These are phyloP conservation scores for Teratosphaeria gauchensis DNA, from an alignment of 2,329 filamentous ascomycete species.

Conservation along the genomic window DNA sequence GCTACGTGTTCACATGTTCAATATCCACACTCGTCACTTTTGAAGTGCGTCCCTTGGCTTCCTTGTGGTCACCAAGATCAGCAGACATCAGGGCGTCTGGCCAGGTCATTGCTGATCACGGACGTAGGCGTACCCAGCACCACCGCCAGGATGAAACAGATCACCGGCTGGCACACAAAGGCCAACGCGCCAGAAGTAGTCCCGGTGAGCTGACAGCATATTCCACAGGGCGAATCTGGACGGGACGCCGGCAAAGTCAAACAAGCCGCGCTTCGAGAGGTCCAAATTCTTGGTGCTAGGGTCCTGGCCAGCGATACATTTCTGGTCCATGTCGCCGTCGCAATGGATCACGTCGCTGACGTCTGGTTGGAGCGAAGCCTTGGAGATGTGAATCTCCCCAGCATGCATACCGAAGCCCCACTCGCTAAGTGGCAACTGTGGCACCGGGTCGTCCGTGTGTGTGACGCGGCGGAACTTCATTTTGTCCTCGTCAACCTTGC, in stretches of 20 bases:
- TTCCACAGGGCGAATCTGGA: constrained; percentile 73
- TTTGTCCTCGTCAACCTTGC: constrained; percentile 12
- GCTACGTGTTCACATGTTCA: not conserved
- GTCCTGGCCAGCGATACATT: constrained; percentile 59
- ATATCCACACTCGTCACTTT: too few relatives aligned
- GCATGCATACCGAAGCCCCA: constrained; percentile 82
- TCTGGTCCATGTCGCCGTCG: constrained; percentile 57
- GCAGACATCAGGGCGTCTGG: not conserved
- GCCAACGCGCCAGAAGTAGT: constrained; percentile 93
- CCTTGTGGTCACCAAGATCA: not conserved
- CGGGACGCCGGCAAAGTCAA: constrained; percentile 32
- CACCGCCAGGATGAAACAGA: constrained; percentile 16
- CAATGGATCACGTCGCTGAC: constrained; percentile 63
- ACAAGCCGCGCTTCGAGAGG: constrained; percentile 15
- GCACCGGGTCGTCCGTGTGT: constrained; percentile 78
- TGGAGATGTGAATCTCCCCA: constrained; percentile 79
- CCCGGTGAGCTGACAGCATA: constrained; percentile 82
- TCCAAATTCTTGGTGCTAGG: constrained; percentile 16
- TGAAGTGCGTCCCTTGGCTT: not conserved
- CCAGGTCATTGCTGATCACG: not conserved
- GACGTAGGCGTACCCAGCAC: constrained; percentile 6
- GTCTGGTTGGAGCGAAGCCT: constrained; percentile 57
- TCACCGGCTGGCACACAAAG: constrained; percentile 61
- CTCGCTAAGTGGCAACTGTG: constrained; percentile 72
- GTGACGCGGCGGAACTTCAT: constrained; percentile 65